Evolutionary conservation across 345 rosid genomes (phyloP), one percentile per base, ranked within the genome.

Genomic region (Pistacia atlantica): DNA sequence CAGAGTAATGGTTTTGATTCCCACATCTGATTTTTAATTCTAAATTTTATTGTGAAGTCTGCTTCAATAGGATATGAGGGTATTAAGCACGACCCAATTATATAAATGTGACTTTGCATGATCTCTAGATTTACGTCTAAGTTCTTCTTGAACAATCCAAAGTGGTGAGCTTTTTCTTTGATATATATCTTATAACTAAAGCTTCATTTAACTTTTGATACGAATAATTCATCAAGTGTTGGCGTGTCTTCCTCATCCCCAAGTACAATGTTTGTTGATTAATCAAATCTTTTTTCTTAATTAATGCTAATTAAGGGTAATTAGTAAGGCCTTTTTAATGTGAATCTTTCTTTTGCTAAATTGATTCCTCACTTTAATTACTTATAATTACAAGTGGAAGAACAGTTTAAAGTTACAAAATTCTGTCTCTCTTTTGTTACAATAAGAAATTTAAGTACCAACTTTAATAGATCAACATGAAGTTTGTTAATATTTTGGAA

Each of bases 401-500:
- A 52, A 25, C 25, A 25, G 25, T 25, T 25, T 1, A 25, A 25
- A 25, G 25, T 25, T 25, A 25, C 25, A 25, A 25, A 25, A 25
- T 25, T 25, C 25, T 25, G 25, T 25, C 1, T 25, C 25, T 1
- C 18, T 52, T 4, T 52, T 52, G 3, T 12, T 52, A 12, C 84
- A 57, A 77, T 54, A 68, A n/a, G n/a, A 81, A 80, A 25, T 25
- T 25, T 25, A 25, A 25, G 25, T 25, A 25, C 25, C 25, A 25
- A 25, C 25, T 25, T 25, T 25, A 25, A 25, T 25, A 25, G 25
- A 83, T 79, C 81, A 78, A 83, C 70, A 58, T 81, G 12, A 63
- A 54, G 75, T 25, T 25, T 25, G 25, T 25, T 25, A 25, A 25
- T 25, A 25, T 25, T 25, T 25, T 25, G 25, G 25, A 25, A 60